phyloP scores from a whole-genome alignment of 2,329 filamentous ascomycete species.

The Sporothrix brasiliensis region DNA sequence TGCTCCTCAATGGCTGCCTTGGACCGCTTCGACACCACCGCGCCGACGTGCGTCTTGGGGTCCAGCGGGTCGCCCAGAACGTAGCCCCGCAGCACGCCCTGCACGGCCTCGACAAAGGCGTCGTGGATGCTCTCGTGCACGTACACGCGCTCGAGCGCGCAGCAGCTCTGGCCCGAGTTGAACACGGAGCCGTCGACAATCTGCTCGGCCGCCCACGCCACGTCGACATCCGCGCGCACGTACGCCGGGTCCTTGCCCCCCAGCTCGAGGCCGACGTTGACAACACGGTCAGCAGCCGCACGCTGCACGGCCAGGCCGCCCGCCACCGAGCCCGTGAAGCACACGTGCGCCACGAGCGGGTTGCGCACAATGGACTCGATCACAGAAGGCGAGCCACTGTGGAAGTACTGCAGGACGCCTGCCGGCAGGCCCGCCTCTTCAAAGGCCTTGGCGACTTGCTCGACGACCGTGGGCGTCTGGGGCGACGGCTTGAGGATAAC shows the following conservation, averaged over 20 bases:
- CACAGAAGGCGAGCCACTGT: conserved; percentile 75
- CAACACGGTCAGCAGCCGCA: conserved; percentile 79
- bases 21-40: conserved; percentile 80
- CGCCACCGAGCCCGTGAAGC: conserved; percentile 91
- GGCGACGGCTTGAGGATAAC: conserved; percentile 94
- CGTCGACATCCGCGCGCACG: conserved; percentile 79
- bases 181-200: conserved; percentile 96
- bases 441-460: conserved; percentile 79
- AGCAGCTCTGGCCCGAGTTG: conserved; percentile 98
- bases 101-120: conserved; percentile 74
- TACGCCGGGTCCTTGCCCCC: conserved; percentile 96
- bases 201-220: conserved; percentile 88
- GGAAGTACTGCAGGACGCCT: conserved; percentile 88
- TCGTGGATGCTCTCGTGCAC: conserved; percentile 85
- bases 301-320: conserved; percentile 84
- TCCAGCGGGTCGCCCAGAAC: conserved; percentile 86
- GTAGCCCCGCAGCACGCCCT: conserved; percentile 79
- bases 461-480: conserved; percentile 88
- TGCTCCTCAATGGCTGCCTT: conserved; percentile 77
- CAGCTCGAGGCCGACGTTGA: conserved; percentile 85
- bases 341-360: conserved; percentile 76
- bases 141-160: conserved; percentile 88
- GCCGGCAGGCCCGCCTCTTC: conserved; percentile 76
- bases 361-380: conserved; percentile 79
- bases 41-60: conserved; percentile 78